Evolutionary conservation across 2,329 filamentous ascomycete species (phyloP).

Genomic region (Pyrenophora seminiperda): DNA sequence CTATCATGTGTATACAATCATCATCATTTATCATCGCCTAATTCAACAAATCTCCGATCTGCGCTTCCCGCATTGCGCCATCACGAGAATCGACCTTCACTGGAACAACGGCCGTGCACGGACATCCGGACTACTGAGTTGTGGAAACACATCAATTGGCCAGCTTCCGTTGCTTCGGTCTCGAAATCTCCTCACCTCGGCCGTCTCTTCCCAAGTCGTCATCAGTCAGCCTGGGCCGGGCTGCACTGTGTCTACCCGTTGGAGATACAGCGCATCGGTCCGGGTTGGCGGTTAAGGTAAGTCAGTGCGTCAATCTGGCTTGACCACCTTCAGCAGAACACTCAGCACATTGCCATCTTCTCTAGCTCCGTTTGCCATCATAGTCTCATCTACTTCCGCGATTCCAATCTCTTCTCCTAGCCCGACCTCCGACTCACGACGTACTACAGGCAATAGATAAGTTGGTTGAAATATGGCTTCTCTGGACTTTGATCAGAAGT

Average conservation of each 20-base stretch:
- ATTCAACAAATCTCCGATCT: conserved; percentile 39
- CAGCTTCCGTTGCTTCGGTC: conserved; percentile 29
- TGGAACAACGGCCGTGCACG: conserved; percentile 33
- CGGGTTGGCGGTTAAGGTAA: conserved; percentile 40
- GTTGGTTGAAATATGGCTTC: conserved; percentile 73
- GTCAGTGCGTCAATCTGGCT: conserved; percentile 15
- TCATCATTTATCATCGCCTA: conserved; percentile 33
- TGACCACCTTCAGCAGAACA: background rate
- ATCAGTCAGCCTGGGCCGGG: conserved; percentile 40
- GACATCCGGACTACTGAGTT: conserved; percentile 15
- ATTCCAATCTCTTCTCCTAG: no score
- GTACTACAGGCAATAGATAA: conserved; percentile 1
- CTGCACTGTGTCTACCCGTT: conserved; percentile 41
- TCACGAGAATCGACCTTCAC: conserved; percentile 46
- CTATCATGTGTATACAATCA: conserved; percentile 20
- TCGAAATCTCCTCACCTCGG: conserved; percentile 36
- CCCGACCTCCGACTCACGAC: conserved; percentile 8
- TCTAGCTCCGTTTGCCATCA: background rate
- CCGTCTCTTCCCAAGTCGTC: conserved; percentile 26
- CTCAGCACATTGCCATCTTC: background rate
- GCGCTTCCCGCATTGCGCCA: conserved; percentile 29
- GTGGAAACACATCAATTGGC: conserved; percentile 43
- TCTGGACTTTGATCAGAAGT: conserved; percentile 97
- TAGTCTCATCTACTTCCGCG: no score
- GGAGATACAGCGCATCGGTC: conserved; percentile 42